A percentile compares a stretch with the other conserved stretches of the same genome.
Evolutionary conservation across 129 eudicot species (phyloP).

Genomic region (Escallonia herrerae): DNA sequence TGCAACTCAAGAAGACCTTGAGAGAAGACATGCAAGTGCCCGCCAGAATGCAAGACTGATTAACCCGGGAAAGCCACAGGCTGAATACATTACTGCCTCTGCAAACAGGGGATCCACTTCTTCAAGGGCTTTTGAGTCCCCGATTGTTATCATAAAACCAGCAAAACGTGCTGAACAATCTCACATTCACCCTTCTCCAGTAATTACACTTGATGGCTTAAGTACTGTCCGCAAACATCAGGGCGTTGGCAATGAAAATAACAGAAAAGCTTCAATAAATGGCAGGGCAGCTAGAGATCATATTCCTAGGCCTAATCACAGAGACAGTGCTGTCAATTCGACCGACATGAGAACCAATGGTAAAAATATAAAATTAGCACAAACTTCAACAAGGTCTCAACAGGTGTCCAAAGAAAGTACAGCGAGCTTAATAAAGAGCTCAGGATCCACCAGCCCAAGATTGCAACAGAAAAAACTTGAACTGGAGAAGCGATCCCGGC

Average conservation of each 20-base stretch:
- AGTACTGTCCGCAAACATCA: slow-evolving; percentile 17
- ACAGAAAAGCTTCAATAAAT: slow-evolving; percentile 20
- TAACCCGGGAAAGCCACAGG: slow-evolving; percentile 23
- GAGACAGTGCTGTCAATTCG: slow-evolving; percentile 29
- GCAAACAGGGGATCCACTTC: slow-evolving; percentile 26
- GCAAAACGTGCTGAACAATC: slow-evolving; percentile 66
- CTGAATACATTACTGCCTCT: slow-evolving; percentile 13
- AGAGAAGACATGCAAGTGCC: slow-evolving; percentile 13
- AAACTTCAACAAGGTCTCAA: slow-evolving; percentile 34
- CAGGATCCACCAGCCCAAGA: slow-evolving; percentile 70
- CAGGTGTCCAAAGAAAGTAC: slow-evolving; percentile 41
- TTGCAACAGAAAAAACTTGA: slow-evolving; percentile 66
- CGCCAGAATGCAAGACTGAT: slow-evolving; percentile 22
- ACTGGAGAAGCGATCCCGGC: slow-evolving; percentile 63
- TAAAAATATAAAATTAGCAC: slow-evolving; percentile 31
- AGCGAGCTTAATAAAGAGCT: slow-evolving; percentile 32
- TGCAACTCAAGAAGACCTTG: slow-evolving; percentile 16
- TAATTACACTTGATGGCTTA: slow-evolving; percentile 28
- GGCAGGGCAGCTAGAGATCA: slow-evolving; percentile 29
- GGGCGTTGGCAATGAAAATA: slow-evolving; percentile 4
- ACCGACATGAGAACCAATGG: slow-evolving; percentile 31
- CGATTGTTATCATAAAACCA: slow-evolving; percentile 91
- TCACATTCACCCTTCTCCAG: slow-evolving; percentile 36
- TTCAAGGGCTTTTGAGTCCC: slow-evolving; percentile 47
- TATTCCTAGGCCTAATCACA: slow-evolving; percentile 26